These are phyloP conservation scores for Cymbopogon flexuosus DNA, from an alignment of 202 grass and related monocot species.

Conservation along the genomic window DNA sequence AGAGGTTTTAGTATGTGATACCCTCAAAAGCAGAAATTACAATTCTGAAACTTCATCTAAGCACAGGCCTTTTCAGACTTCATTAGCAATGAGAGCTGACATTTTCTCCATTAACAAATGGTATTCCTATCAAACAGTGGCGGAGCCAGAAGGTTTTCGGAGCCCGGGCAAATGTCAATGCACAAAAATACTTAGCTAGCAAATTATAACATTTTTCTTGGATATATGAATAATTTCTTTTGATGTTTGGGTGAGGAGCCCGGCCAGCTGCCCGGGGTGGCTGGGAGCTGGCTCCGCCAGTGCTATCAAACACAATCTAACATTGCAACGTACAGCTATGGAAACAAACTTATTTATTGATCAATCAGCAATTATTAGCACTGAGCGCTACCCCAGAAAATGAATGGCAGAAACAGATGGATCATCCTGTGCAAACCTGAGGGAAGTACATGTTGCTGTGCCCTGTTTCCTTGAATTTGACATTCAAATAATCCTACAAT, in stretches of 20 bases:
- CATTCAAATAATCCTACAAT: constrained; percentile 87
- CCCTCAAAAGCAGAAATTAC: neutral
- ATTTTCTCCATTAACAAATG: neutral
- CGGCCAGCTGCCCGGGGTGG: too few species aligned
- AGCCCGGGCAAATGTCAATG: too few species aligned
- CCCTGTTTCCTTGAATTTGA: constrained; percentile 94
- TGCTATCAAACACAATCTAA: neutral
- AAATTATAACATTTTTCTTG: too few species aligned
- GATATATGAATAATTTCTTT: too few species aligned
- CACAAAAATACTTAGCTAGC: too few species aligned
- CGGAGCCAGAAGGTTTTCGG: too few species aligned
- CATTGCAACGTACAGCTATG: neutral
- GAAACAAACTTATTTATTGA: neutral
- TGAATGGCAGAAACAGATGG: neutral
- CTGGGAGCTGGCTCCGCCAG: too few species aligned
- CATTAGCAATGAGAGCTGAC: neutral
- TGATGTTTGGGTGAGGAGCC: too few species aligned
- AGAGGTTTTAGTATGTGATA: neutral
- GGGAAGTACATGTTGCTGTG: constrained; percentile 99
- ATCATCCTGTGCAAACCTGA: constrained; percentile 40
- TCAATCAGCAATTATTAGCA: neutral
- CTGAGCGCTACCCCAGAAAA: neutral
- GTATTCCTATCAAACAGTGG: too few species aligned
- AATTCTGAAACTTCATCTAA: neutral
- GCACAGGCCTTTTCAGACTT: neutral